phyloP scores from a whole-genome alignment of 768 basidiomycete genomes.

The Naematelia aurantialba region DNA sequence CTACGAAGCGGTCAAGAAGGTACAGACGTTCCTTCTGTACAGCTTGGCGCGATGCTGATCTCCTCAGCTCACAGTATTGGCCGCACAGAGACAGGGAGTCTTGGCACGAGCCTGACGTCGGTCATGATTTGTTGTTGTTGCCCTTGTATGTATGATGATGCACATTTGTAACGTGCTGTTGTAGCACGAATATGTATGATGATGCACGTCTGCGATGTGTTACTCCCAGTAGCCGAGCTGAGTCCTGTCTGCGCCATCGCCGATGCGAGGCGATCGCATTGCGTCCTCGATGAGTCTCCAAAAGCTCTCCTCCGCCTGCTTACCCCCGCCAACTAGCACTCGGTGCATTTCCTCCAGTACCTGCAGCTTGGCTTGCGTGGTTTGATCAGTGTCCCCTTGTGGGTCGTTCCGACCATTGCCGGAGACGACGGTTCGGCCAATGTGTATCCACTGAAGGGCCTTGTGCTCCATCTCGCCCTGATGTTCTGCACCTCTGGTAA shows the following conservation, averaged over 20 bases:
- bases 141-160: neutral
- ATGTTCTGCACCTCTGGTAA: neutral
- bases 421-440: slow-evolving; percentile 2
- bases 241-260: slow-evolving; percentile 6
- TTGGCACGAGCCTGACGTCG: neutral
- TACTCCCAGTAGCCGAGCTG: slow-evolving; percentile 20
- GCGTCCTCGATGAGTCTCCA: slow-evolving; percentile 19
- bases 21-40: slow-evolving; percentile 14
- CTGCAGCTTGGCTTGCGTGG: neutral
- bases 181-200: neutral
- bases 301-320: slow-evolving; percentile 5
- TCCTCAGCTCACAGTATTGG: neutral
- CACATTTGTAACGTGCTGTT: neutral
- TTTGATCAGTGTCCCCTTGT: neutral
- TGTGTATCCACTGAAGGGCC: slow-evolving; percentile 16
- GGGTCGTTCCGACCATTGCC: neutral
- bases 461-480: slow-evolving; percentile 14
- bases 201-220: neutral
- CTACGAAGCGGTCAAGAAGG: slow-evolving; percentile 51
- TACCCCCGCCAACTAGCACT: neutral
- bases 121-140: neutral
- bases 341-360: neutral
- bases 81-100: neutral
- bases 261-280: neutral
- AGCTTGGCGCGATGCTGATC: neutral